A percentile compares a stretch with the other conserved stretches of the same genome.
Evolutionary conservation across 2,329 filamentous ascomycete species (phyloP).

Genomic region (Torrubiella hemipterigena): DNA sequence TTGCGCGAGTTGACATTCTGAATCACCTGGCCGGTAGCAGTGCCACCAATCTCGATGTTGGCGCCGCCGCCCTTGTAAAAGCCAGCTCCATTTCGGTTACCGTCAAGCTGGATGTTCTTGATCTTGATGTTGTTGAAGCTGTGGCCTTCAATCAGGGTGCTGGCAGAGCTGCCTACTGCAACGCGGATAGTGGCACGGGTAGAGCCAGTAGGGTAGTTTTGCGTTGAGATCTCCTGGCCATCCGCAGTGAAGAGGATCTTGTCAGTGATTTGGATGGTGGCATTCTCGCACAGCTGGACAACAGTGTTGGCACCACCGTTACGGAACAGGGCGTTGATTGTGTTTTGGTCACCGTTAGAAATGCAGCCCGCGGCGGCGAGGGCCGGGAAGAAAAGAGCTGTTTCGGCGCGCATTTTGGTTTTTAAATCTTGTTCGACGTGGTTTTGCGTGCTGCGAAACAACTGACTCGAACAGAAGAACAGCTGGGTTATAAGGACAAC

Average conservation of each 20-base stretch:
- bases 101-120: slow-evolving; percentile 14
- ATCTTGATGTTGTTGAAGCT: slow-evolving; percentile 10
- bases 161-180: slow-evolving; percentile 10
- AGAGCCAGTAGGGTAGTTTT: slow-evolving; percentile 12
- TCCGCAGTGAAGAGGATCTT: slow-evolving; percentile 12
- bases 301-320: slow-evolving; percentile 9
- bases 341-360: slow-evolving; percentile 10
- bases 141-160: slow-evolving; percentile 10
- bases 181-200: slow-evolving; percentile 12
- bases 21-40: slow-evolving; percentile 10
- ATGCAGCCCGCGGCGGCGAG: slow-evolving; percentile 8
- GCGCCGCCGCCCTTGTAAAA: slow-evolving; percentile 11
- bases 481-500: too few species aligned
- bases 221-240: slow-evolving; percentile 14
- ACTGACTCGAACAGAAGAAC: too few species aligned
- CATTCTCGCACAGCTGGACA: slow-evolving; percentile 11
- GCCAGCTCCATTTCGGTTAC: slow-evolving; percentile 12
- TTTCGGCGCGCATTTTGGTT: neutral
- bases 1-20: slow-evolving; percentile 10
- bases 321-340: slow-evolving; percentile 10
- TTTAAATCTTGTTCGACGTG: slow-evolving; percentile 1
- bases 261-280: slow-evolving; percentile 8
- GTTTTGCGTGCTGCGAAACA: too few species aligned
- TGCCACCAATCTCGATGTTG: slow-evolving; percentile 14
- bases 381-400: slow-evolving; percentile 2